Evolutionary conservation across 1,284 basidiomycete genomes (phyloP).

Genomic region (Ceratobasidium papillatum): DNA sequence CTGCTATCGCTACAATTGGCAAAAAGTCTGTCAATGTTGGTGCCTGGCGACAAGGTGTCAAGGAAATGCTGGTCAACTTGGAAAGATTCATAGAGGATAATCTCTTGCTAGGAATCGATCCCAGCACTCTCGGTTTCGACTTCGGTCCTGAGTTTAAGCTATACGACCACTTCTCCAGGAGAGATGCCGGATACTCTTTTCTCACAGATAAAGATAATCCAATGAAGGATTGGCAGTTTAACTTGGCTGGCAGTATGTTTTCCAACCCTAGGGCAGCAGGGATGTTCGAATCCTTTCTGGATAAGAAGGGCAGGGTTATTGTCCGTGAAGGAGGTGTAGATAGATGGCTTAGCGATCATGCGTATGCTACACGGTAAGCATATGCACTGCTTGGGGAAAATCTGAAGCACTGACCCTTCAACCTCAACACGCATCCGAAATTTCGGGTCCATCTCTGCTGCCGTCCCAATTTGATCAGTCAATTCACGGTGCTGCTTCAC

Average conservation of each 20-base stretch:
- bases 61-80: background rate
- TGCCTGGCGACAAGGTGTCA: background rate
- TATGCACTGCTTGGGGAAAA: too few relatives aligned
- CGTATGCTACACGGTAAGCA: background rate
- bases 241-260: background rate
- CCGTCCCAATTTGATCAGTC: background rate
- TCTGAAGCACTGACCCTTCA: too few relatives aligned
- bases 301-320: background rate
- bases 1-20: background rate
- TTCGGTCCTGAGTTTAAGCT: background rate
- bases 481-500: background rate
- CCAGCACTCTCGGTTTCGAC: background rate
- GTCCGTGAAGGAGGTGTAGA: background rate
- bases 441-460: too few relatives aligned
- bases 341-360: background rate
- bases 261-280: background rate
- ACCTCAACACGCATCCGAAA: too few relatives aligned
- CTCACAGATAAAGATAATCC: background rate
- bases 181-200: background rate
- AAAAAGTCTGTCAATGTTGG: background rate
- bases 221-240: background rate
- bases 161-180: background rate
- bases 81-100: background rate
- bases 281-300: background rate
- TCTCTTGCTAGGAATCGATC: background rate